Conservation (phyloP, 495 filamentous ascomycete genomes). For the Podospora bellae-mahoneyi region DNA sequence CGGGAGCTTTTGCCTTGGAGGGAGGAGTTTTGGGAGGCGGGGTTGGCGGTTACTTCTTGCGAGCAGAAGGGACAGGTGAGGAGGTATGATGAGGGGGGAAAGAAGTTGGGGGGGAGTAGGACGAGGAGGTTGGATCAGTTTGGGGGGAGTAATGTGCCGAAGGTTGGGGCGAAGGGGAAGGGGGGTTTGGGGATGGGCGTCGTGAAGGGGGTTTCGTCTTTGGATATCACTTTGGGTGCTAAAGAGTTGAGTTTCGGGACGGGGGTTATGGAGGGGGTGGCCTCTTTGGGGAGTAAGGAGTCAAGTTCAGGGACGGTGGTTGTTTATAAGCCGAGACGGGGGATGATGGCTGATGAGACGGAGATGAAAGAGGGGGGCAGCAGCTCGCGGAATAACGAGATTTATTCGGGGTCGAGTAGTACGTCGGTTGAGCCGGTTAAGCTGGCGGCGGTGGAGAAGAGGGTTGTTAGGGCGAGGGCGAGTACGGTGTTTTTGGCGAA, state of each 20-base stretch:
- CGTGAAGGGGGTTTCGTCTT: no score
- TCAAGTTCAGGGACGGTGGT: conserved; percentile 21
- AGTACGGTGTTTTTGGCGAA: conserved; percentile 14
- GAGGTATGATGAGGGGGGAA: conserved; percentile 6
- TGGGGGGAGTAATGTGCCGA: no score
- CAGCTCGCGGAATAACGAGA: neutral
- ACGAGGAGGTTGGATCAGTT: conserved; percentile 10
- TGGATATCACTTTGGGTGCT: no score
- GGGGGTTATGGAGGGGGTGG: neutral
- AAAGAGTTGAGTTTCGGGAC: no score
- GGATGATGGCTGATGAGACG: conserved; percentile 4
- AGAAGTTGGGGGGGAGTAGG: neutral
- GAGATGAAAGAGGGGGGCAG: conserved; percentile 7
- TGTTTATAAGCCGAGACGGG: conserved; percentile 11
- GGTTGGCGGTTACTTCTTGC: conserved; percentile 48
- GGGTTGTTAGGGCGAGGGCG: conserved; percentile 9
- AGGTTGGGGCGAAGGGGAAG: no score
- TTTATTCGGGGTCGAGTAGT: neutral
- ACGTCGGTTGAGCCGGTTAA: neutral
- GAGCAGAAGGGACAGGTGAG: conserved; percentile 33
- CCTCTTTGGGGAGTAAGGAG: conserved; percentile 13
- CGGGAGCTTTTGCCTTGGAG: conserved; percentile 44
- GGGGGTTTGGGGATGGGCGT: no score
- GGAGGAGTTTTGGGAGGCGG: conserved; percentile 44
- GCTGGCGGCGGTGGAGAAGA: neutral